Percentiles rank a stretch among this genome's conserved stretches.
phyloP scores from a whole-genome alignment of 345 rosid species.

The Eutrema yunnanense region DNA sequence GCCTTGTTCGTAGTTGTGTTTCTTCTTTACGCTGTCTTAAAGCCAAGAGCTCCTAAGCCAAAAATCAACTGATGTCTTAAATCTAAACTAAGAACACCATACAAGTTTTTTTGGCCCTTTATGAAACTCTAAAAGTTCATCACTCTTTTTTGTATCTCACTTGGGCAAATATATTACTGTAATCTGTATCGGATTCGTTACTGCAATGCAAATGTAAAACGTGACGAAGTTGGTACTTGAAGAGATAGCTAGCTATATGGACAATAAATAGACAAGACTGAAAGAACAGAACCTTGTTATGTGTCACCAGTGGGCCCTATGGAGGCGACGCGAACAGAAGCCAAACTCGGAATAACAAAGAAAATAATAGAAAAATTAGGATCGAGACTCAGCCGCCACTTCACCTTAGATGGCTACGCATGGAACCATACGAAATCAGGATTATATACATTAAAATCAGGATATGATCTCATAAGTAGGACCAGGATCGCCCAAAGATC shows the following conservation, averaged over 20 bases:
- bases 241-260: neutral
- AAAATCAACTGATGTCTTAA: conserved; percentile 65
- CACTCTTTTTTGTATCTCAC: conserved; percentile 1
- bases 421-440: too few relatives aligned
- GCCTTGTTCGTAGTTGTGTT: conserved; percentile 64
- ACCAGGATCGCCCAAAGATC: too few relatives aligned
- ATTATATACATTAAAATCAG: too few relatives aligned
- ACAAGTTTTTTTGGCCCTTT: neutral
- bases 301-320: conserved; percentile 21
- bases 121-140: neutral
- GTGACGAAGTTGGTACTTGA: neutral
- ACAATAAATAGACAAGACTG: neutral
- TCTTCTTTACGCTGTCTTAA: conserved; percentile 56
- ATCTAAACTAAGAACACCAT: neutral
- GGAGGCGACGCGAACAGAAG: neutral
- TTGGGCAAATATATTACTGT: conserved; percentile 11
- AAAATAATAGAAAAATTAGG: conserved; percentile 19
- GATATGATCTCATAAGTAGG: too few relatives aligned
- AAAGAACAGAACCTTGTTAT: neutral
- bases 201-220: neutral
- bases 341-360: neutral
- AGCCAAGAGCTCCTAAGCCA: conserved; percentile 83
- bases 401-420: too few relatives aligned
- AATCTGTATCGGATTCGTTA: conserved; percentile 1
- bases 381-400: too few relatives aligned